These are phyloP conservation scores for Microbotryum saponariae DNA, from an alignment of 1,284 basidiomycete species.

Conservation along the genomic window DNA sequence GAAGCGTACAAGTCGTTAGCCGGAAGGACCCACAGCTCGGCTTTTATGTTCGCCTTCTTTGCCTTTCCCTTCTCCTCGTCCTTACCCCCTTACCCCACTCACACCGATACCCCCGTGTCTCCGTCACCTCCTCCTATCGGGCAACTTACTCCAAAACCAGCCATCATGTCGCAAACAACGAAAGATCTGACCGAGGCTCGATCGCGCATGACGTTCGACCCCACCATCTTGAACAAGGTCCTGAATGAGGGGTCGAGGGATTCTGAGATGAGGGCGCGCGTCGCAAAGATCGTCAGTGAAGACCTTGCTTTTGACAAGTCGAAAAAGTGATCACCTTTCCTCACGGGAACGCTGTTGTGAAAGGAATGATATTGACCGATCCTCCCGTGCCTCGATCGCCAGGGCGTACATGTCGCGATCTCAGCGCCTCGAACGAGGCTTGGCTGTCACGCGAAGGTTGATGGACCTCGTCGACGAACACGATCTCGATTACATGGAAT, in stretches of 20 bases:
- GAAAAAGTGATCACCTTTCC: constrained; percentile 45
- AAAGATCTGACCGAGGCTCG: constrained; percentile 19
- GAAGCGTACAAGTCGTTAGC: no score
- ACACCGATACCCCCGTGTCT: no score
- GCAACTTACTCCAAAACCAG: no score
- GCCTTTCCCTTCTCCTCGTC: no score
- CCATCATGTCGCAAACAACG: constrained; percentile 10
- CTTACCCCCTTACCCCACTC: no score
- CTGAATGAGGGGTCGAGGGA: constrained; percentile 12
- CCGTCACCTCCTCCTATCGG: no score
- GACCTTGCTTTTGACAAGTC: constrained; percentile 62
- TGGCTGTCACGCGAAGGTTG: constrained; percentile 52
- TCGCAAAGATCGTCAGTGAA: constrained; percentile 50
- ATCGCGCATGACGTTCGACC: constrained; percentile 10
- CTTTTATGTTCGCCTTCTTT: no score
- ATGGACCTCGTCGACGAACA: constrained; percentile 53
- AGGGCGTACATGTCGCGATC: constrained; percentile 52
- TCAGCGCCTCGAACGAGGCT: constrained; percentile 49
- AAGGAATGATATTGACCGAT: constrained; percentile 5
- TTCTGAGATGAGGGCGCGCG: constrained; percentile 35
- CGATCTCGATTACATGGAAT: constrained; percentile 11
- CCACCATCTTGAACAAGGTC: constrained; percentile 4
- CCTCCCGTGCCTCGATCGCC: background rate
- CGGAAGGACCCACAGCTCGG: no score
- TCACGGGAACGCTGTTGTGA: constrained; percentile 28